Evolutionary conservation across 768 basidiomycete genomes (phyloP).

Genomic region (Auriscalpium orientale): DNA sequence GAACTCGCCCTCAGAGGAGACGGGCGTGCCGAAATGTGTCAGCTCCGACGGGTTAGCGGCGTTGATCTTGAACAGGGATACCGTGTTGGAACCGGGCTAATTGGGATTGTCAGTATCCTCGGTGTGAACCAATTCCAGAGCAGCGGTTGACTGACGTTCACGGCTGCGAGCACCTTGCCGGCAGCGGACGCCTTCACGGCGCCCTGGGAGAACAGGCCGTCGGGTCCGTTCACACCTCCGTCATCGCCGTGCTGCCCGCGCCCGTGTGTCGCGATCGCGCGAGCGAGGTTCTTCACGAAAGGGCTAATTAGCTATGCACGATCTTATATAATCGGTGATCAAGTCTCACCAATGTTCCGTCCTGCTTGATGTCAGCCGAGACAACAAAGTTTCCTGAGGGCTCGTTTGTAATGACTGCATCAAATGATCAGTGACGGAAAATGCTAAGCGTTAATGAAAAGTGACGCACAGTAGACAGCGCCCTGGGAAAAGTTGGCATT

Average conservation of each 20-base stretch:
- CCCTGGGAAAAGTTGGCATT: conserved; percentile 9
- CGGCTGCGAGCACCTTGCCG: conserved; percentile 17
- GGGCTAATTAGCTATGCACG: no score
- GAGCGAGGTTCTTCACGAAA: conserved; percentile 13
- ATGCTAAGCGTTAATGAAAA: background rate
- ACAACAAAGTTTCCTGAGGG: conserved; percentile 37
- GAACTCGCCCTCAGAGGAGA: conserved; percentile 17
- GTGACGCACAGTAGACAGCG: conserved; percentile 20
- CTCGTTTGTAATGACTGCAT: conserved; percentile 44
- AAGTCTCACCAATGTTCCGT: conserved; percentile 33
- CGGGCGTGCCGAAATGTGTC: conserved; percentile 16
- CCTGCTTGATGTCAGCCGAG: conserved; percentile 32
- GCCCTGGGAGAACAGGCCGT: conserved; percentile 23
- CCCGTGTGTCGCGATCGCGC: conserved; percentile 13
- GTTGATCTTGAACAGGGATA: conserved; percentile 18
- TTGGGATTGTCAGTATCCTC: no score
- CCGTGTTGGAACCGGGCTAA: conserved; percentile 18
- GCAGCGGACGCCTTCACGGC: conserved; percentile 18
- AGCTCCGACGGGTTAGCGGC: conserved; percentile 14
- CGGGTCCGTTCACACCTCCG: conserved; percentile 16
- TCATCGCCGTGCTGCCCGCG: conserved; percentile 18
- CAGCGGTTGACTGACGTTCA: conserved; percentile 16
- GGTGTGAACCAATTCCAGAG: background rate
- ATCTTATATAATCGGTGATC: no score
- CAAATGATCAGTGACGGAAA: background rate